phyloP scores from a whole-genome alignment of 139 green algal genomes.

The Chlamydomonas urium region DNA sequence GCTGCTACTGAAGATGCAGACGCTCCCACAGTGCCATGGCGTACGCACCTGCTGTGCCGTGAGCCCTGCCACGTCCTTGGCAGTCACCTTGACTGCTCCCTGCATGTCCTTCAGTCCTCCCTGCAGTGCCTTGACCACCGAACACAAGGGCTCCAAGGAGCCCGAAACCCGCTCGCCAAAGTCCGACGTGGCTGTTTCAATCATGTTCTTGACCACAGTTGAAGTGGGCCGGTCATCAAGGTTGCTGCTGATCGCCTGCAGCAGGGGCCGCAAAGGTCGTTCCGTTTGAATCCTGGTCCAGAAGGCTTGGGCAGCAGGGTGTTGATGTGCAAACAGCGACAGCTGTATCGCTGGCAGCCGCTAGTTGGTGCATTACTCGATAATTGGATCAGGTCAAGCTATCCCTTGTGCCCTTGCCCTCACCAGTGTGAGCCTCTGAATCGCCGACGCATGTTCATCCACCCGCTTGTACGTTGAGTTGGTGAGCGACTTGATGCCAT shows the following conservation, averaged over 20 bases:
- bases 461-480: slow-evolving; percentile 8
- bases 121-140: neutral
- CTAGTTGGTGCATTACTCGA: too few species aligned
- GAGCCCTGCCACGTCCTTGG: neutral
- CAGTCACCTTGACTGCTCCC: neutral
- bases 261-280: too few species aligned
- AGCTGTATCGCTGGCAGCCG: too few species aligned
- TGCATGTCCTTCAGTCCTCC: slow-evolving; percentile 1
- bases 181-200: neutral
- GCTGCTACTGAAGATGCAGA: neutral
- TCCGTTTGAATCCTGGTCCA: too few species aligned
- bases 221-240: slow-evolving; percentile 9
- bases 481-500: slow-evolving; percentile 1
- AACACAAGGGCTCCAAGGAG: neutral
- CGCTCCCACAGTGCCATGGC: too few species aligned
- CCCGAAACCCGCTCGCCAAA: neutral
- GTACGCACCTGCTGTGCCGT: neutral
- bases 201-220: slow-evolving; percentile 1
- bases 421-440: slow-evolving; percentile 12
- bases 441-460: slow-evolving; percentile 15
- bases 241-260: slow-evolving; percentile 9
- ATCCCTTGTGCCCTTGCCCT: too few species aligned
- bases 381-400: too few species aligned
- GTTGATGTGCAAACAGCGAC: too few species aligned
- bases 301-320: too few species aligned